Percentiles rank a stretch among this genome's conserved stretches.
Conservation (phyloP, 2,329 filamentous ascomycete genomes). For the Rutstroemia sp. region DNA sequence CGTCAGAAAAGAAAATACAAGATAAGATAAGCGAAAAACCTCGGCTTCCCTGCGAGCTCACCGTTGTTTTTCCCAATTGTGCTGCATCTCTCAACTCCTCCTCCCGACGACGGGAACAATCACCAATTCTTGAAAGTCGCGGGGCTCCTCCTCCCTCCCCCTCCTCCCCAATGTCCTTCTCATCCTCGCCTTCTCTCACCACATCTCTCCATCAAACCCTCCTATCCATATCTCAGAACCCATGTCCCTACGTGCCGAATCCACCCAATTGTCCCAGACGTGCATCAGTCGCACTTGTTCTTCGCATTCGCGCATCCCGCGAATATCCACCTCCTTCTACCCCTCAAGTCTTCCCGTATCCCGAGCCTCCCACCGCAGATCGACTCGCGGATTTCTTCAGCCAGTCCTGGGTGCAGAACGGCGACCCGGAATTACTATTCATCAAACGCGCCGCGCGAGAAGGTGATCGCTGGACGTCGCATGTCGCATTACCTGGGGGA, state of each 20-base stretch:
- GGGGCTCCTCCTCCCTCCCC: neutral
- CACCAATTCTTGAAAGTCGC: neutral
- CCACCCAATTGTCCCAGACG: slow-evolving; percentile 35
- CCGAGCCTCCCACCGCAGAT: slow-evolving; percentile 19
- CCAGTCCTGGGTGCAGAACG: slow-evolving; percentile 57
- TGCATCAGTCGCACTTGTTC: slow-evolving; percentile 58
- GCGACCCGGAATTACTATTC: slow-evolving; percentile 61
- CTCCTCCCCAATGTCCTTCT: slow-evolving; percentile 7
- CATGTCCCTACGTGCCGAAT: slow-evolving; percentile 41
- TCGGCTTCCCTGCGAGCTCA: neutral
- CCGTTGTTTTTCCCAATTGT: neutral
- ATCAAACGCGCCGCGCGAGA: slow-evolving; percentile 60
- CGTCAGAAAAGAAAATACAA: neutral
- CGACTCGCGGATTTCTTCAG: slow-evolving; percentile 47
- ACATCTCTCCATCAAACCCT: slow-evolving; percentile 22
- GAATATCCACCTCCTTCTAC: slow-evolving; percentile 40
- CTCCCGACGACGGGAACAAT: neutral
- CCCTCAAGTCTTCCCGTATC: slow-evolving; percentile 11
- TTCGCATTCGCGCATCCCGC: slow-evolving; percentile 54
- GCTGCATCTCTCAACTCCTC: neutral
- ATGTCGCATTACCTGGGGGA: slow-evolving; percentile 62
- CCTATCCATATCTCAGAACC: slow-evolving; percentile 33
- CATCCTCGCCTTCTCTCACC: slow-evolving; percentile 11
- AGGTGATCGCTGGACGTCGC: slow-evolving; percentile 62
- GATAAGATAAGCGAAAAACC: slow-evolving; percentile 11